Evolutionary conservation across 805 yeast genomes (phyloP), one percentile per base, ranked within the genome.

Genomic region (Kuraishia hungarica): DNA sequence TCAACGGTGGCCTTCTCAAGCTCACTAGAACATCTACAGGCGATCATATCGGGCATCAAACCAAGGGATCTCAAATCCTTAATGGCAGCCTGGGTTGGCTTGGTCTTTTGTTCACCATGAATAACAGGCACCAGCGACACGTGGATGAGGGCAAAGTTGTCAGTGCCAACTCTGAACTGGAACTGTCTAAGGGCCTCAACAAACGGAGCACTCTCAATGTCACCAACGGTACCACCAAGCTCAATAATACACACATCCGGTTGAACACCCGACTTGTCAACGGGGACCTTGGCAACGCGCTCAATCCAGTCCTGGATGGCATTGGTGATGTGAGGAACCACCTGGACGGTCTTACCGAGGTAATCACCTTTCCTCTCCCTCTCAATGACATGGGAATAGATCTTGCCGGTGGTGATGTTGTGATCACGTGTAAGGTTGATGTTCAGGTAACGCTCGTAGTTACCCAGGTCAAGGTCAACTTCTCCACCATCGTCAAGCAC

Each of bases 221-320:
- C 99, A 68, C 99, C 99, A 57, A 94, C 99, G 29, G 99, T 94
- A 71, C 99, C 99, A 71, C 99, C 99, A 58, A 94, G 81, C 76
- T 93, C 99, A 61, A 94, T 85, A 68, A 94, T 91, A 79, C 99
- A 94, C 54, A 94, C 87, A 63, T 94, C 98, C 39, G 99, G 99
- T 65, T 84, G 87, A 69, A 84, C 77, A 54, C 94, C 96, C 43
- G 92, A 80, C 56, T 82, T 78, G 70, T 94, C 99, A 58, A 94
- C 99, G 19, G 99, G 97, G 57, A 93, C 80, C 61, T 78, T 82
- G 50, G 97, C 81, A 52, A 94, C 98, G 58, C 88, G 79, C 77
- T 94, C 98, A 62, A 94, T 87, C 99, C 99, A 94, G 61, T 92
- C 97, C 76, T 94, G 99, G 67, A 94, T 94, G 28, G 97, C 97